These are phyloP conservation scores for Alternaria burnsii DNA, from an alignment of 2,329 filamentous ascomycete genomes.

Conservation along the genomic window DNA sequence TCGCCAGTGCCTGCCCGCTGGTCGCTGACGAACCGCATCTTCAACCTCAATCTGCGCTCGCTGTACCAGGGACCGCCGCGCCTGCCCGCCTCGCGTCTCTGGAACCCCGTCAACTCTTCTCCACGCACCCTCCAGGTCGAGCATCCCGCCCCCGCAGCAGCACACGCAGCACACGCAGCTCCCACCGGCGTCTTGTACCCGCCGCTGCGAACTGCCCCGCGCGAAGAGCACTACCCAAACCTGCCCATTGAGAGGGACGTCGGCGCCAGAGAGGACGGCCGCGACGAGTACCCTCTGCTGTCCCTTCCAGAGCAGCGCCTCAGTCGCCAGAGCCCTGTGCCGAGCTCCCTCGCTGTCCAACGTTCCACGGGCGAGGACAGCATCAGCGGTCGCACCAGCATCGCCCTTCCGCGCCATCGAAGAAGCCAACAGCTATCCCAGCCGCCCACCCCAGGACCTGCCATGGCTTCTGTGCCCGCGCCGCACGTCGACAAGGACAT, in stretches of 20 bases:
- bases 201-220: not conserved
- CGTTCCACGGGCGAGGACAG: slow-evolving; percentile 54
- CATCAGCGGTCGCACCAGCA: slow-evolving; percentile 56
- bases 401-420: slow-evolving; percentile 58
- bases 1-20: slow-evolving; percentile 46
- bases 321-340: slow-evolving; percentile 57
- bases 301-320: slow-evolving; percentile 65
- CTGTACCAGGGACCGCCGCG: slow-evolving; percentile 41
- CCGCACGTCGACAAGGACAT: slow-evolving; percentile 32
- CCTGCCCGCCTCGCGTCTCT: slow-evolving; percentile 61
- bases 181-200: not conserved
- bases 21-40: slow-evolving; percentile 54
- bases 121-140: slow-evolving; percentile 56
- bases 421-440: slow-evolving; percentile 38
- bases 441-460: slow-evolving; percentile 35
- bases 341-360: slow-evolving; percentile 49
- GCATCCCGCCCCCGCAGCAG: slow-evolving; percentile 52
- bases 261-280: slow-evolving; percentile 42
- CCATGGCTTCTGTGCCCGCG: slow-evolving; percentile 33
- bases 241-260: slow-evolving; percentile 51
- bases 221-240: slow-evolving; percentile 48
- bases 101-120: slow-evolving; percentile 69
- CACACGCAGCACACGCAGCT: slow-evolving; percentile 45
- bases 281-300: slow-evolving; percentile 64
- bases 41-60: slow-evolving; percentile 45